Evolutionary conservation across 805 yeast species (phyloP), one percentile per base, ranked within the genome.

Genomic region (Kodamaea restingae): DNA sequence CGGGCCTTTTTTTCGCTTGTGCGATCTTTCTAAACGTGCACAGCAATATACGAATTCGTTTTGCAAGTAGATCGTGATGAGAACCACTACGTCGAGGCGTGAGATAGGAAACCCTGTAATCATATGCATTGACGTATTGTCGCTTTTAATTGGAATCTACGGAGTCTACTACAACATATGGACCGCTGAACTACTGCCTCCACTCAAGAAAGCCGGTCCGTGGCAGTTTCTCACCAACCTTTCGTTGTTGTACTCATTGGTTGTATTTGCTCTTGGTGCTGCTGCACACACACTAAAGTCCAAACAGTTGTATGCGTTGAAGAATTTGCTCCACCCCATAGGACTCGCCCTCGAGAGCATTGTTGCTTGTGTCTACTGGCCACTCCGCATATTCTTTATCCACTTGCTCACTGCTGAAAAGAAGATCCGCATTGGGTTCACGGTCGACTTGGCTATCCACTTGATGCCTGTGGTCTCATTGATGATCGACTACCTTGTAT

Each of bases 291-390:
- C 56, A 29, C 40, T 54, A 26, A 40, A 47, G 21, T 55, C 58
- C 7, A 36, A 43, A 7, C 5, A 22, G 12, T 42, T 68, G 18
- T 68, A 58, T 44, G 28, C 40, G 7, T 18, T 65, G 24, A 73
- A 74, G 44, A 67, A 68, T 38, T 54, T 61, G 37, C 36, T 73
- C 22, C 73, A 80, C 43, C 80, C 85, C 1, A 52, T 77, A 29
- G 78, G 80, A 0, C 58, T 81, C 33, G 75, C 78, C 0, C 50
- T 80, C 12, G 90, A 83, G 53, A 62, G 72, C 8, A 66, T 83
- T 15, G 88, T 84, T 12, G 68, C 85, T 0, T 24, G 62, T 1
- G 75, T 84, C 11, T 84, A 84, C 55, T 84, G 93, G 91, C 78
- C 81, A 0, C 66, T 84, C 46, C 64, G 79, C 45, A 41, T 82